Evolutionary conservation across 2,329 filamentous ascomycete genomes (phyloP).

Genomic region (Rachicladosporium sp.): DNA sequence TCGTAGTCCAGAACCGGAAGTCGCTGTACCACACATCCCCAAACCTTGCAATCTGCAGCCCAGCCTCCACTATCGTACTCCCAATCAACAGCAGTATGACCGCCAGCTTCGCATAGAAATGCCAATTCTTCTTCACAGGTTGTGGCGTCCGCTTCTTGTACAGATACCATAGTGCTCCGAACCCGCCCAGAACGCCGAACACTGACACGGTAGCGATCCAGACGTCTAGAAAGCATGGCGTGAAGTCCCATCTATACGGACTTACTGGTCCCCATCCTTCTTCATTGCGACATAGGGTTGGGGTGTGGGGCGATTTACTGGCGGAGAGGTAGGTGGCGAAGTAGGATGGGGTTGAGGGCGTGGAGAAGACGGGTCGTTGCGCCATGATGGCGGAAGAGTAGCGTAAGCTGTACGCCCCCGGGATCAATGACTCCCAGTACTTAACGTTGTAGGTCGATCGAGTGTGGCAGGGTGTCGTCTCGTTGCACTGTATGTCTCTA

Average conservation of each 20-base stretch:
- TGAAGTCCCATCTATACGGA: slow-evolving; percentile 79
- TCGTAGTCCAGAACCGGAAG: slow-evolving; percentile 74
- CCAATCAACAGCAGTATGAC: slow-evolving; percentile 56
- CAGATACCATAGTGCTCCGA: slow-evolving; percentile 68
- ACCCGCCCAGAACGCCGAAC: slow-evolving; percentile 71
- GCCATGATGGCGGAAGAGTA: slow-evolving; percentile 6
- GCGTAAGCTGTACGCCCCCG: background rate
- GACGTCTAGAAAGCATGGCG: slow-evolving; percentile 91
- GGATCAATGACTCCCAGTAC: too few relatives aligned
- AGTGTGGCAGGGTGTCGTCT: too few relatives aligned
- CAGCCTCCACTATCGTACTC: slow-evolving; percentile 59
- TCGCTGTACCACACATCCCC: slow-evolving; percentile 62
- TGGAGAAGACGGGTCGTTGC: slow-evolving; percentile 6
- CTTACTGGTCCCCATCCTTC: slow-evolving; percentile 96
- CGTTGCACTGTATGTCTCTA: too few relatives aligned
- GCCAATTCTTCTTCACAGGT: slow-evolving; percentile 71
- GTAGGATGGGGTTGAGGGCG: slow-evolving; percentile 4
- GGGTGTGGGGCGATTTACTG: slow-evolving; percentile 5
- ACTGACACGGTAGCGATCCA: slow-evolving; percentile 65
- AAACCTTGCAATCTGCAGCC: slow-evolving; percentile 60
- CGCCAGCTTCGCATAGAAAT: slow-evolving; percentile 82
- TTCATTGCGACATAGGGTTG: slow-evolving; percentile 70
- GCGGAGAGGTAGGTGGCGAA: slow-evolving; percentile 20
- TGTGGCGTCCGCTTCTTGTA: slow-evolving; percentile 55
- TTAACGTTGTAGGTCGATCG: too few relatives aligned